Percentiles rank a stretch among this genome's conserved stretches.
Evolutionary conservation across 495 filamentous ascomycete species (phyloP).

Genomic region (Talaromyces proteolyticus): DNA sequence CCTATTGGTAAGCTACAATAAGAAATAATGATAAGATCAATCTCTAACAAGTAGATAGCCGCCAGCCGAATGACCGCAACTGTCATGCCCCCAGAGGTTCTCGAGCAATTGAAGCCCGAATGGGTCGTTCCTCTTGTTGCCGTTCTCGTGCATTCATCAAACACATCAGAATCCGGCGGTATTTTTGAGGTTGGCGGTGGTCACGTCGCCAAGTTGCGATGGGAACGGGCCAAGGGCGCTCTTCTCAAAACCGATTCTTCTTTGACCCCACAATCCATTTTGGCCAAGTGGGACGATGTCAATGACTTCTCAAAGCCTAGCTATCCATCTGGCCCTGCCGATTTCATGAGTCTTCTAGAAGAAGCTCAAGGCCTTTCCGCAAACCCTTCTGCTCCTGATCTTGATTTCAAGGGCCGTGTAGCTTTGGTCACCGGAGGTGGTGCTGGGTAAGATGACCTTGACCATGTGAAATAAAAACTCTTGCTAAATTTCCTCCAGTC

Average conservation of each 20-base stretch:
- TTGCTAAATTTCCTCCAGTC: slow-evolving; percentile 38
- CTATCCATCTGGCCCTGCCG: slow-evolving; percentile 79
- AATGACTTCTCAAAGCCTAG: slow-evolving; percentile 80
- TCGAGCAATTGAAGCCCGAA: slow-evolving; percentile 85
- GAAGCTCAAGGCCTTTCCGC: slow-evolving; percentile 72
- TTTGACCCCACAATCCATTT: slow-evolving; percentile 81
- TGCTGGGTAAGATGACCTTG: slow-evolving; percentile 50
- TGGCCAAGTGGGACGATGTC: slow-evolving; percentile 84
- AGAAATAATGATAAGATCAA: background rate
- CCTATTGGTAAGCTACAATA: slow-evolving; percentile 57
- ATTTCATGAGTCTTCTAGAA: slow-evolving; percentile 86
- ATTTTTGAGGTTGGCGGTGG: slow-evolving; percentile 96
- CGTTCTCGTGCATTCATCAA: slow-evolving; percentile 80
- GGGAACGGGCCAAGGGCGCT: slow-evolving; percentile 90
- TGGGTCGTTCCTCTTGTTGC: slow-evolving; percentile 96
- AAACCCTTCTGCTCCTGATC: slow-evolving; percentile 67
- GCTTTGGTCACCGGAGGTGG: slow-evolving; percentile 91
- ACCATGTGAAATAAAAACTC: background rate
- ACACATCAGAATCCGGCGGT: slow-evolving; percentile 74
- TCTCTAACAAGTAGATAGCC: slow-evolving; percentile 40
- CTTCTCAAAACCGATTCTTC: slow-evolving; percentile 84
- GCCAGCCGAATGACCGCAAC: slow-evolving; percentile 97
- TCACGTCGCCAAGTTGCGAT: slow-evolving; percentile 86
- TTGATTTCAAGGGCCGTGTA: slow-evolving; percentile 87
- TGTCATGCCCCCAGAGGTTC: slow-evolving; percentile 91